Conservation (phyloP, 352 stramenopile species). For the Phytophthora pluvialis region DNA sequence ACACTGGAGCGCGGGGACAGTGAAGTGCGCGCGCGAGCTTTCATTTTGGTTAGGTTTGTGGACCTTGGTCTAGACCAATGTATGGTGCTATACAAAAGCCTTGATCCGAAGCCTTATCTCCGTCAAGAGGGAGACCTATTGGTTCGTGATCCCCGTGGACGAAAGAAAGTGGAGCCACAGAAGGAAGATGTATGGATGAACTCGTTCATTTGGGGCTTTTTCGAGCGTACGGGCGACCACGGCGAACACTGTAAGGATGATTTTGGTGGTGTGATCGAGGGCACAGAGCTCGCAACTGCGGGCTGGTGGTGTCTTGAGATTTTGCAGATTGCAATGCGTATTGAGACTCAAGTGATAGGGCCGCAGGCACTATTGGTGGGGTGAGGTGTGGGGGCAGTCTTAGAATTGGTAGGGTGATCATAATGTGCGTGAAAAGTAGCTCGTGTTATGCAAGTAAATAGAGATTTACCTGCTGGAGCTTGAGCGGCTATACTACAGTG, state of each 20-base stretch:
- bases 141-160: slow-evolving; percentile 48
- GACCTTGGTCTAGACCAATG: slow-evolving; percentile 31
- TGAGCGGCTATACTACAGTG: too few relatives aligned
- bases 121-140: slow-evolving; percentile 39
- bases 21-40: slow-evolving; percentile 50
- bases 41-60: slow-evolving; percentile 54
- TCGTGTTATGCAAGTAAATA: too few relatives aligned
- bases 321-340: slow-evolving; percentile 58
- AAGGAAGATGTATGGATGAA: slow-evolving; percentile 67
- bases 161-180: slow-evolving; percentile 44
- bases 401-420: too few relatives aligned
- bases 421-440: too few relatives aligned
- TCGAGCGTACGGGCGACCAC: slow-evolving; percentile 33
- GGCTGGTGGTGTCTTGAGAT: slow-evolving; percentile 70
- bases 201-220: slow-evolving; percentile 61
- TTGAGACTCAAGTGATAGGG: slow-evolving; percentile 55
- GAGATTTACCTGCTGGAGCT: too few relatives aligned
- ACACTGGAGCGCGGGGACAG: slow-evolving; percentile 50
- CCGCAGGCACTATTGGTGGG: slow-evolving; percentile 40
- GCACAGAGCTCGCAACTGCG: slow-evolving; percentile 50
- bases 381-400: slow-evolving; percentile 3
- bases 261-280: slow-evolving; percentile 60
- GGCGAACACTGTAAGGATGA: slow-evolving; percentile 50
- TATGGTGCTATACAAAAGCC: slow-evolving; percentile 52
- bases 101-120: slow-evolving; percentile 55